Base-by-base conservation (phyloP, 2,329 filamentous ascomycete species). In the Aspergillus sp. region DNA sequence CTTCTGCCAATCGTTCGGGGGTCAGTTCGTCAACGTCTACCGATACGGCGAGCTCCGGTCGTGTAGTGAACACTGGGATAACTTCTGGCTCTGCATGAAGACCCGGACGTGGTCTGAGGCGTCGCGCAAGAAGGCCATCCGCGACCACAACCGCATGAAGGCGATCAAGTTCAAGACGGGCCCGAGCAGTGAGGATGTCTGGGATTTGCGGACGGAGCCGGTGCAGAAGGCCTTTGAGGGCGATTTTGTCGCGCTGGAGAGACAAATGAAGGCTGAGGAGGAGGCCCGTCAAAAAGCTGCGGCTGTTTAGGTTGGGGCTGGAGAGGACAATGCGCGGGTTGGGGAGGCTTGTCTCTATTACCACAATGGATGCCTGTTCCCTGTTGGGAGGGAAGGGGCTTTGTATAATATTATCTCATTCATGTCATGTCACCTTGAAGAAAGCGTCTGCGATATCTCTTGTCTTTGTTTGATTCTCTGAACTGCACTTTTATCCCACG, bases 81-180 rank as follows among this genome's bases (percentile, higher is more conserved):
- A 96, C 76, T 98, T 96, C 77, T 96, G 93, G 90, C 94, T 97
- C 79, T 99, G 95, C 82, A 97, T 98, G 93, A 88, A 91, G 64
- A 88, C 87, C 42, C 87, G 89, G 69, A 83, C 84, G 2, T 87
- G 87, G 70, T 75, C 82, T 0, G 83, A 85, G 24, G 77, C 82
- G 49, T 79, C 86, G 65, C 86, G 86, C 68, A 86, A 84, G 60
- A 83, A 77, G 63, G 72, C 78, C 67, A 83, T 96, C 57, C 81
- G 82, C 61, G 85, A 86, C 52, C 86, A 88, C 75, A 91, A 93
- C 77, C 81, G 85, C 63, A 81, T 84, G 64, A 89, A 88, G 75
- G 84, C 84, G 45, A 78, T 80, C 64, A 89, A 87, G 73, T 89
- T 92, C 75, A 83, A 81, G 77, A 85, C 81, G 14, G 86, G 86